Evolutionary conservation across 179 eudicot species (phyloP).

Genomic region (Heliamphora pulchella): DNA sequence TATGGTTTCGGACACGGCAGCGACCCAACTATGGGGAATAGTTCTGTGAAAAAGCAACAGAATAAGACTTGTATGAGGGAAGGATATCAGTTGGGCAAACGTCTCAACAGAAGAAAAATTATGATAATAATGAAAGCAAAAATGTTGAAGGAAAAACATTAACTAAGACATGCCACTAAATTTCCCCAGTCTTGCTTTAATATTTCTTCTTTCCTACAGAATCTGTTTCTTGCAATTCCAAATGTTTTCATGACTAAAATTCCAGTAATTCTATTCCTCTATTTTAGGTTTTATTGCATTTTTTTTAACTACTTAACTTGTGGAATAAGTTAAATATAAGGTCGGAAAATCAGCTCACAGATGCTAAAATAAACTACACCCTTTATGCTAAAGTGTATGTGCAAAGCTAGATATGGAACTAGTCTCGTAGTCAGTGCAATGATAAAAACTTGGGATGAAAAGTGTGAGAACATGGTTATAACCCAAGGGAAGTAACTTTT

Average conservation of each 20-base stretch:
- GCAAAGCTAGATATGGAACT: not conserved
- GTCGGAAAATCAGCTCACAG: not conserved
- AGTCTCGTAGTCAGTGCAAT: not conserved
- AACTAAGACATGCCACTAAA: not conserved
- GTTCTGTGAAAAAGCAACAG: not conserved
- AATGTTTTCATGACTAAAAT: not conserved
- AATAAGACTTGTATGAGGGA: not conserved
- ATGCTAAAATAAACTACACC: not conserved
- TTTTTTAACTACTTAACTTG: not conserved
- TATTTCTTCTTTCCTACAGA: not conserved
- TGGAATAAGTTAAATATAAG: not conserved
- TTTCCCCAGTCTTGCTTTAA: not conserved
- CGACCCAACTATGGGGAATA: not conserved
- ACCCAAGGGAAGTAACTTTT: not conserved
- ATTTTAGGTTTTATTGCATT: not conserved
- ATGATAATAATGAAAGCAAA: not conserved
- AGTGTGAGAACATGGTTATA: not conserved
- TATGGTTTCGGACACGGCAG: not conserved
- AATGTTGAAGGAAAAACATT: not conserved
- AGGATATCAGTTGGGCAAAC: not conserved
- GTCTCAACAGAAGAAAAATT: not conserved
- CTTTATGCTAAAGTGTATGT: not conserved
- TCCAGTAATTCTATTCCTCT: not conserved
- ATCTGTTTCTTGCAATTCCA: not conserved
- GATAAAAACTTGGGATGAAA: not conserved